Percentiles rank a stretch among this genome's conserved stretches.
phyloP scores from a whole-genome alignment of 163 green algal genomes.

The Chlamydomonas reinhardtii region DNA sequence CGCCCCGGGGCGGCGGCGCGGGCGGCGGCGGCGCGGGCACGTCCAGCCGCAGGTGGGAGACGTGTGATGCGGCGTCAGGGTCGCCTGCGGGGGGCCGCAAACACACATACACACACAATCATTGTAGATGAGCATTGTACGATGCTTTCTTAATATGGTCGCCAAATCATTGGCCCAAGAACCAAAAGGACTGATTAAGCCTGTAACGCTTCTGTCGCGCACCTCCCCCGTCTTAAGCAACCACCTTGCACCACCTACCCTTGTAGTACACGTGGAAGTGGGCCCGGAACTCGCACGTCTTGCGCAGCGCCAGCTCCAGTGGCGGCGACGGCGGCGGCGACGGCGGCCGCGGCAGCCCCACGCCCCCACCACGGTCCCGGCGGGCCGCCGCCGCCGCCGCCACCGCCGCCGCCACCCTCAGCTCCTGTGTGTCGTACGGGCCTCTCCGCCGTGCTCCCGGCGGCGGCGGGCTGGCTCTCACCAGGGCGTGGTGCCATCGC shows the following conservation, averaged over 20 bases:
- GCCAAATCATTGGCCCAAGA: too few species aligned
- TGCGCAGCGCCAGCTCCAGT: slow-evolving; percentile 11
- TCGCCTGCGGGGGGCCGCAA: slow-evolving; percentile 27
- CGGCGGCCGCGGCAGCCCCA: not conserved
- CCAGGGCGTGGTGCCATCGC: not conserved
- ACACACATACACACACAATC: too few species aligned
- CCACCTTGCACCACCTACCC: not conserved
- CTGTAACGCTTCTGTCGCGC: too few species aligned
- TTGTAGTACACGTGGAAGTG: slow-evolving; percentile 48
- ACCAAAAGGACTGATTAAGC: too few species aligned
- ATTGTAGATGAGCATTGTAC: too few species aligned
- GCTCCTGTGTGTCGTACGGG: too few species aligned
- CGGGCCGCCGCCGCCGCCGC: not conserved
- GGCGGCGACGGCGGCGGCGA: slow-evolving; percentile 1
- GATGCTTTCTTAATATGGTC: too few species aligned
- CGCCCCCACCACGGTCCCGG: not conserved
- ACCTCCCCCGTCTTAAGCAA: too few species aligned
- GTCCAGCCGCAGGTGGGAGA: slow-evolving; percentile 8
- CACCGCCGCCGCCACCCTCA: not conserved
- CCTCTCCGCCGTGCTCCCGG: not conserved
- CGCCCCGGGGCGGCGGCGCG: not conserved
- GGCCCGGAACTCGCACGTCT: slow-evolving; percentile 34
- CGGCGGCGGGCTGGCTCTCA: not conserved
- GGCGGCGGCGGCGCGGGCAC: slow-evolving; percentile 2
- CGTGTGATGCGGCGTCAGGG: slow-evolving; percentile 12